Evolutionary conservation across 441 rosid genomes (phyloP), one percentile per base, ranked within the genome.

Genomic region (Syzygium malaccense): DNA sequence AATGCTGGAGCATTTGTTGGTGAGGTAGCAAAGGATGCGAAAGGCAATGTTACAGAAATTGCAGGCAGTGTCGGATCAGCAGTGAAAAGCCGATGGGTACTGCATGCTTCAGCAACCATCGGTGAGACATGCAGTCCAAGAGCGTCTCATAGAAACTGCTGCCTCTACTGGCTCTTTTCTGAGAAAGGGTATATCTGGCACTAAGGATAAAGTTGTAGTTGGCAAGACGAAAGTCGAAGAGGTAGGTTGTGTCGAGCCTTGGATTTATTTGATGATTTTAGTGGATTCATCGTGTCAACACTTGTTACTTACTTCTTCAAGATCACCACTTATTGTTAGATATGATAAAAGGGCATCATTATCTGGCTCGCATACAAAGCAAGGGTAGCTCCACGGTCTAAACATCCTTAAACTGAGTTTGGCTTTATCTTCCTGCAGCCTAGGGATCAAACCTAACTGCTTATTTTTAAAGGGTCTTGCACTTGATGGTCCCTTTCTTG

Each of bases 171-270:
- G 99, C 28, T 93, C 94, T 57, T 91, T 96, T 90, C 92, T 97
- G 37, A 96, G 99, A 93, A 96, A 93, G 88, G 97, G 99, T 83
- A 75, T 96, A 55, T 93, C 96, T 23, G 99, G 93, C 90, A 97
- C 99, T 12, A 97, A 96, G 90, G 99, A 96, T 86, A 97, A 93
- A 90, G 99, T 96, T 87, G 92, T 90, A 78, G 97, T 96, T 89
- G 99, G 99, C 91, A 97, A 97, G 92, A 94, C 89, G 32, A 97
- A 96, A 94, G 96, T 96, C 33, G 99, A 96, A 94, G 99, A 97
- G 99, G 99, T 97, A 92, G 58, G n/a, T 58, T 55, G 51, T 12
- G 20, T 56, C 0, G 18, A 86, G 48, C 41, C 85, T 37, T 89
- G 86, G 79, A 79, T 9, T 86, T 32, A 13, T 80, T 17, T 28